Conservation (phyloP, 2,329 filamentous ascomycete species). For the Aciculosporium take region DNA sequence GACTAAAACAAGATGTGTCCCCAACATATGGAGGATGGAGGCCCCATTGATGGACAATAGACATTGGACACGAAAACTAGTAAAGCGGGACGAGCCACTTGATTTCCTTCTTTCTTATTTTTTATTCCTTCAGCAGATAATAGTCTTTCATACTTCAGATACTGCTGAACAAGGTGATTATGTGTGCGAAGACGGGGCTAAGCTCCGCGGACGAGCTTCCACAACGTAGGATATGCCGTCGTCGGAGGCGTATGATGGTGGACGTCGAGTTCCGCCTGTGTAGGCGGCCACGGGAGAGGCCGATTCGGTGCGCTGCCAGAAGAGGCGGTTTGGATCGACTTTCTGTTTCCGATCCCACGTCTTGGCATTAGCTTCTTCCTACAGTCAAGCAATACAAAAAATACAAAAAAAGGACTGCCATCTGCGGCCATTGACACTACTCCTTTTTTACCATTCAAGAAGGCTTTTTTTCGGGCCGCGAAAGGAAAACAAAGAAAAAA, state of each 20-base stretch:
- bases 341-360: conserved; percentile 28
- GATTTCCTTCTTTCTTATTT: too few relatives aligned
- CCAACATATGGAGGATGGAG: too few relatives aligned
- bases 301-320: conserved; percentile 56
- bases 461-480: neutral
- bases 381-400: neutral
- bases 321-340: conserved; percentile 66
- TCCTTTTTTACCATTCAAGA: too few relatives aligned
- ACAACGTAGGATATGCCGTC: conserved; percentile 61
- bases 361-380: neutral
- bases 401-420: neutral
- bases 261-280: conserved; percentile 31
- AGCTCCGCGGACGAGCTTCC: conserved; percentile 48
- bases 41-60: too few relatives aligned
- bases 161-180: neutral
- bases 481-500: conserved; percentile 20
- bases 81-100: too few relatives aligned
- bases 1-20: too few relatives aligned
- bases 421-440: too few relatives aligned
- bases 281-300: conserved; percentile 13
- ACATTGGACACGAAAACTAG: too few relatives aligned
- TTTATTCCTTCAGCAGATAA: too few relatives aligned
- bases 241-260: conserved; percentile 64
- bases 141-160: too few relatives aligned
- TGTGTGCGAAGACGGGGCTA: conserved; percentile 32